A percentile compares a stretch with the other conserved stretches of the same genome.
phyloP scores from a whole-genome alignment of 768 basidiomycete species.

The Calocera viscosa region DNA sequence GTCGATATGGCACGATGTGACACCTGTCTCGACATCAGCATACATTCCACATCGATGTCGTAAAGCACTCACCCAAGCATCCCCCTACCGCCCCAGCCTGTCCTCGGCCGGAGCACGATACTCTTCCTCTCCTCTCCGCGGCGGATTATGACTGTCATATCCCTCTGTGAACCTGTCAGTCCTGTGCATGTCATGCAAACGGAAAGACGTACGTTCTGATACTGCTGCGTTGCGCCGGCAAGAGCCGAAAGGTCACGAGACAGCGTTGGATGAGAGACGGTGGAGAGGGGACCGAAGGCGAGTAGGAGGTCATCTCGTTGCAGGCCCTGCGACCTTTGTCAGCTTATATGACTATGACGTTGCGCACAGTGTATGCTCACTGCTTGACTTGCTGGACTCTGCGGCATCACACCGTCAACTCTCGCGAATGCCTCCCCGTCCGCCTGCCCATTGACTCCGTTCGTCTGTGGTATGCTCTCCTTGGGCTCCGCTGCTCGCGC shows the following conservation, averaged over 20 bases:
- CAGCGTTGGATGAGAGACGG: constrained; percentile 38
- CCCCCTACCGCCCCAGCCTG: constrained; percentile 80
- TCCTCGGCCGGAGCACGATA: constrained; percentile 52
- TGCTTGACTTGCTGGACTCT: constrained; percentile 70
- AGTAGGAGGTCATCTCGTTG: constrained; percentile 56
- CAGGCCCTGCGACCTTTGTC: constrained; percentile 45
- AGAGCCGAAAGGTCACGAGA: constrained; percentile 48
- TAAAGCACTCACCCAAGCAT: constrained; percentile 54
- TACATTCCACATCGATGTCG: too few species aligned
- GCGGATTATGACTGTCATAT: constrained; percentile 45
- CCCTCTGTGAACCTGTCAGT: constrained; percentile 35
- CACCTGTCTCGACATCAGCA: constrained; percentile 20
- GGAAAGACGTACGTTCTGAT: constrained; percentile 54
- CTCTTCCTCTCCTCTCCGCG: constrained; percentile 37
- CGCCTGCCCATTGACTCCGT: constrained; percentile 11
- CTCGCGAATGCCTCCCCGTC: constrained; percentile 49
- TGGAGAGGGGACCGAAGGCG: constrained; percentile 54
- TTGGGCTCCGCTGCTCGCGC: constrained; percentile 17
- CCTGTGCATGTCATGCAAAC: background rate
- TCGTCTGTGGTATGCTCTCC: constrained; percentile 5
- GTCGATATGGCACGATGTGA: constrained; percentile 23
- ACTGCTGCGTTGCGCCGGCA: constrained; percentile 56
- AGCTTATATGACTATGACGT: background rate
- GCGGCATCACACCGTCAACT: constrained; percentile 67
- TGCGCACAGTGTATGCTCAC: constrained; percentile 34